Conservation (phyloP, 495 filamentous ascomycete species). For the Talaromyces stipitatus region DNA sequence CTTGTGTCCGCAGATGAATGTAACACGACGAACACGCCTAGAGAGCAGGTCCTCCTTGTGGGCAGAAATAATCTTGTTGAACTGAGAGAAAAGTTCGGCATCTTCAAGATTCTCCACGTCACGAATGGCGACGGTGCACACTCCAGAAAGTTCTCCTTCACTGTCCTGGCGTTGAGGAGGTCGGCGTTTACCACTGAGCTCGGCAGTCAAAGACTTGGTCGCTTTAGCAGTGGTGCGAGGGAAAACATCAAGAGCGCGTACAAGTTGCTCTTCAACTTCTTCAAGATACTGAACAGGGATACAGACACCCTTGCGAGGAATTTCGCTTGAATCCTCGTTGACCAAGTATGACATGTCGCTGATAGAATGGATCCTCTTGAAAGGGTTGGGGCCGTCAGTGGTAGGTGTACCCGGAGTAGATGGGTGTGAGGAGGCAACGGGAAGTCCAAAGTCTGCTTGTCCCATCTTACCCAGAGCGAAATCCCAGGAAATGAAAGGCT, state of each 20-base stretch:
- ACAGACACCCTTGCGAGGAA: slow-evolving; percentile 87
- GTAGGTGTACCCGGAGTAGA: slow-evolving; percentile 83
- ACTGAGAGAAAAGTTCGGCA: slow-evolving; percentile 65
- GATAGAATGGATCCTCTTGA: slow-evolving; percentile 83
- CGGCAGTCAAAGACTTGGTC: slow-evolving; percentile 50
- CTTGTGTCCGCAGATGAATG: slow-evolving; percentile 92
- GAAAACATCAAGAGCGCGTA: slow-evolving; percentile 75
- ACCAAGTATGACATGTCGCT: slow-evolving; percentile 90
- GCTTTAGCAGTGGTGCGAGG: slow-evolving; percentile 44
- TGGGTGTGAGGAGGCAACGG: slow-evolving; percentile 63
- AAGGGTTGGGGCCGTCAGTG: slow-evolving; percentile 47
- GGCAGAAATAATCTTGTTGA: slow-evolving; percentile 66
- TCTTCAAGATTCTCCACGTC: slow-evolving; percentile 87
- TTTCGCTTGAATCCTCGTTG: slow-evolving; percentile 58
- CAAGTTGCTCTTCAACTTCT: slow-evolving; percentile 79
- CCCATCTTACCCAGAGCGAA: slow-evolving; percentile 89
- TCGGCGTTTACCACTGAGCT: slow-evolving; percentile 64
- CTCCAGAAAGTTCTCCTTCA: slow-evolving; percentile 76
- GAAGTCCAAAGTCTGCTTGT: slow-evolving; percentile 77
- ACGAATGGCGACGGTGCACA: slow-evolving; percentile 84
- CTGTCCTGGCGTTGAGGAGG: slow-evolving; percentile 44
- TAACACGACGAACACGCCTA: slow-evolving; percentile 78
- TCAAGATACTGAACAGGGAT: slow-evolving; percentile 88
- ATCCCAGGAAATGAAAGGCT: slow-evolving; percentile 88
- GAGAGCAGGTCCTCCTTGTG: slow-evolving; percentile 76